Percentiles rank a stretch among this genome's conserved stretches.
phyloP scores from a whole-genome alignment of 2,329 filamentous ascomycete species.

The Sphaceloma murrayae region DNA sequence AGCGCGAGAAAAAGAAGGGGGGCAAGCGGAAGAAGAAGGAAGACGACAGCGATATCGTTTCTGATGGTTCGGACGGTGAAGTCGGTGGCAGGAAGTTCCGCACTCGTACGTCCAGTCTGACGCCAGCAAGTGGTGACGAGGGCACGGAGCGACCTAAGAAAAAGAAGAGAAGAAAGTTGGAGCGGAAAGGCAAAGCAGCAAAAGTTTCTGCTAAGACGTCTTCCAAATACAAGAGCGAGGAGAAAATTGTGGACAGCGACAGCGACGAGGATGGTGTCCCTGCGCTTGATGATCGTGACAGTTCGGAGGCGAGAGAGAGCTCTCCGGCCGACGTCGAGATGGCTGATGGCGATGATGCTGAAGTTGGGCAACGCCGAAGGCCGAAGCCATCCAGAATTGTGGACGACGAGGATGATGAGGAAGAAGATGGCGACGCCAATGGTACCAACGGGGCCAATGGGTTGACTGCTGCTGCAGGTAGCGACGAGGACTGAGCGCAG shows the following conservation, averaged over 20 bases:
- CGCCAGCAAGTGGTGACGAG: conserved; percentile 33
- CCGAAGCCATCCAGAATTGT: conserved; percentile 27
- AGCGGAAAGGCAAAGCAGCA: conserved; percentile 44
- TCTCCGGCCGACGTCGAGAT: conserved; percentile 21
- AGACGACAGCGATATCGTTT: conserved; percentile 43
- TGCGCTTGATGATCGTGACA: conserved; percentile 24
- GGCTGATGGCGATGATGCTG: conserved; percentile 19
- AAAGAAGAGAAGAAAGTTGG: conserved; percentile 53
- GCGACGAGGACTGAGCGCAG: conserved; percentile 15
- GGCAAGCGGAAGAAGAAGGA: conserved; percentile 41
- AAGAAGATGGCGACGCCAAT: conserved; percentile 20
- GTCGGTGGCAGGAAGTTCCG: conserved; percentile 32
- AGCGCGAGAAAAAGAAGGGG: conserved; percentile 55
- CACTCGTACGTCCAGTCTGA: conserved; percentile 27
- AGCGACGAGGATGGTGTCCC: conserved; percentile 41
- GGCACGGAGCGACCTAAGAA: conserved; percentile 52
- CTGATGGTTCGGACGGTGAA: conserved; percentile 41
- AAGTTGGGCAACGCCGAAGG: conserved; percentile 20
- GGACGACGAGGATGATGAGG: conserved; percentile 30
- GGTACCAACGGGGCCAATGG: conserved; percentile 17
- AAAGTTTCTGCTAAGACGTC: conserved; percentile 28
- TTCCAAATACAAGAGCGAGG: conserved; percentile 73
- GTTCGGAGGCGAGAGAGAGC: conserved; percentile 26
- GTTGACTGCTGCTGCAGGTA: conserved; percentile 16
- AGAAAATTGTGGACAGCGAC: conserved; percentile 72